These are phyloP conservation scores for Colletotrichum cereale DNA, from an alignment of 2,329 filamentous ascomycete genomes.

Conservation along the genomic window DNA sequence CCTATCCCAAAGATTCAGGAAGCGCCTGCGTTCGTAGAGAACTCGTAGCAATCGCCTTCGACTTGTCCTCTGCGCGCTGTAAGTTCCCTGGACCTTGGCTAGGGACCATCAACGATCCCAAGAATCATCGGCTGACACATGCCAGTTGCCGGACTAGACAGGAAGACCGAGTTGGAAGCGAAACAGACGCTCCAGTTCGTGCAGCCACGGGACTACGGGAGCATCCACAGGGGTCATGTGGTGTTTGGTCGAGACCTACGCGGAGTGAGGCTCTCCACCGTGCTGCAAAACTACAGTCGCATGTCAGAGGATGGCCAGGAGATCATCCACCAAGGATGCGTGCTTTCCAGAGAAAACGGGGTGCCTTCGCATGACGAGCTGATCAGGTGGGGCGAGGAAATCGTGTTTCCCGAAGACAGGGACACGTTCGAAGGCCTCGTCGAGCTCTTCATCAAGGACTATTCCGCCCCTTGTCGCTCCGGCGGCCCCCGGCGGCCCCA, in stretches of 20 bases:
- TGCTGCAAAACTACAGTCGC: neutral
- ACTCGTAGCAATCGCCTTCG: neutral
- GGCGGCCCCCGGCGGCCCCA: neutral
- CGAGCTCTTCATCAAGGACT: constrained; percentile 12
- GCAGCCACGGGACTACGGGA: neutral
- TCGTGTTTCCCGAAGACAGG: neutral
- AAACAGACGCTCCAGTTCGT: neutral
- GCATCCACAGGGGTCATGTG: neutral
- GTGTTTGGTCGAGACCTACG: neutral
- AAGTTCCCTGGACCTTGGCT: neutral
- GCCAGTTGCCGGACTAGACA: neutral
- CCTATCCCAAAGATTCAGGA: neutral
- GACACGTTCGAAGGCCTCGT: neutral
- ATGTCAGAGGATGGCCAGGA: neutral
- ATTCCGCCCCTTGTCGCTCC: neutral
- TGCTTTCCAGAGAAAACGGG: neutral
- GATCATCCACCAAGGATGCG: neutral
- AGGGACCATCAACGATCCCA: neutral
- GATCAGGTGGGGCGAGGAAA: constrained; percentile 1
- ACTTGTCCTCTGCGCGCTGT: neutral
- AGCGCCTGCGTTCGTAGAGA: constrained; percentile 3
- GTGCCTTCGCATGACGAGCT: constrained; percentile 1
- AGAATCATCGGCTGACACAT: neutral
- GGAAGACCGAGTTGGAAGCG: neutral
- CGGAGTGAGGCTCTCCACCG: neutral